Conservation (phyloP, 2,329 filamentous ascomycete species). For the Nemania bipapillata region DNA sequence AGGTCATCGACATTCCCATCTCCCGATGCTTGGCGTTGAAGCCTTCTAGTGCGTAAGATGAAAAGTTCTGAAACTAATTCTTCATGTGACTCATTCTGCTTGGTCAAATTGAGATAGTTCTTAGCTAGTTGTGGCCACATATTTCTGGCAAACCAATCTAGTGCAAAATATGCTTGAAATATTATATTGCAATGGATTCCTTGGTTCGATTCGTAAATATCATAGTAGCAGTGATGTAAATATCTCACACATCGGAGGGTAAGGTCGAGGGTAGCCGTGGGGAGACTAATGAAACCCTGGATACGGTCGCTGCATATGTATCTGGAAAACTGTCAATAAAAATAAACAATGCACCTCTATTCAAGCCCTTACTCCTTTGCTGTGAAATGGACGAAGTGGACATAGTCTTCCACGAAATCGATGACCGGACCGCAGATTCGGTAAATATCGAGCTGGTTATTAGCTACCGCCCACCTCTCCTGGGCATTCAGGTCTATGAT, state of each 20-base stretch:
- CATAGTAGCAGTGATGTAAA: slow-evolving; percentile 9
- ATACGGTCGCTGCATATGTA: neutral
- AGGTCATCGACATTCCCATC: neutral
- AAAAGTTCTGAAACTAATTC: neutral
- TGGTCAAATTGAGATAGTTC: neutral
- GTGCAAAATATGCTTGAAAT: neutral
- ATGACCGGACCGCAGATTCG: slow-evolving; percentile 49
- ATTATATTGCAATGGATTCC: neutral
- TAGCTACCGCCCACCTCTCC: too few relatives aligned
- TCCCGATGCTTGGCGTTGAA: neutral
- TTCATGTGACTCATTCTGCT: neutral
- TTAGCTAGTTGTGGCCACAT: slow-evolving; percentile 2
- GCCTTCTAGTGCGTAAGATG: neutral
- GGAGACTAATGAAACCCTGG: slow-evolving; percentile 18
- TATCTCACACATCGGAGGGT: slow-evolving; percentile 10
- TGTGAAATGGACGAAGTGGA: slow-evolving; percentile 52
- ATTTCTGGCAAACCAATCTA: slow-evolving; percentile 2
- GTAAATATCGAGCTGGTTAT: too few relatives aligned
- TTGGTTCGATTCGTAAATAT: neutral
- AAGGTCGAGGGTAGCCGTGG: slow-evolving; percentile 16
- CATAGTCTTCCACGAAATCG: slow-evolving; percentile 46
- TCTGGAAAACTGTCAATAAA: neutral
- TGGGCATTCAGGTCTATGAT: too few relatives aligned
- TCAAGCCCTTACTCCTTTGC: slow-evolving; percentile 46
- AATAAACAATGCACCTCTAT: neutral